A percentile compares a stretch with the other conserved stretches of the same genome.
Conservation (phyloP, 1,284 basidiomycete genomes). For the Trametes pubescens region DNA sequence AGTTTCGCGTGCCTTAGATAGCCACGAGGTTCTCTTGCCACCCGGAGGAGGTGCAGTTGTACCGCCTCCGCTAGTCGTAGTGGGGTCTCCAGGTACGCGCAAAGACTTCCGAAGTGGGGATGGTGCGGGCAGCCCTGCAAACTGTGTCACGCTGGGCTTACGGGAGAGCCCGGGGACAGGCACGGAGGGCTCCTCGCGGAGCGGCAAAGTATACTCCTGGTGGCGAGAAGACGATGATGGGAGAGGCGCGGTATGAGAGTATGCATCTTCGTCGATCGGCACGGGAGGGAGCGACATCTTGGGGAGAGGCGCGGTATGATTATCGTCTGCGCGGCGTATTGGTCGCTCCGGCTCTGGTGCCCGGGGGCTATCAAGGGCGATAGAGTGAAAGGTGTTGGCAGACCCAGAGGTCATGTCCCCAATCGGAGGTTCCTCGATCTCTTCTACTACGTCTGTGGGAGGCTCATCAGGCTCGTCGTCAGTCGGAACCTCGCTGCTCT, state of each 20-base stretch:
- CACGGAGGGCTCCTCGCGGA: slow-evolving; percentile 36
- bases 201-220: slow-evolving; percentile 39
- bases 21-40: slow-evolving; percentile 79
- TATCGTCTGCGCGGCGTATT: slow-evolving; percentile 13
- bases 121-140: slow-evolving; percentile 69
- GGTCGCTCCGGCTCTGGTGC: slow-evolving; percentile 15
- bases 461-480: slow-evolving; percentile 7
- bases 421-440: slow-evolving; percentile 21
- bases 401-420: slow-evolving; percentile 30
- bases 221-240: slow-evolving; percentile 33
- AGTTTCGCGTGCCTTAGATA: slow-evolving; percentile 76
- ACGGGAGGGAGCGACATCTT: slow-evolving; percentile 28
- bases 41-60: slow-evolving; percentile 52
- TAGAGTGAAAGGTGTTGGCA: slow-evolving; percentile 48
- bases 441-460: slow-evolving; percentile 1
- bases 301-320: slow-evolving; percentile 30
- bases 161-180: slow-evolving; percentile 37
- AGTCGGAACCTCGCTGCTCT: slow-evolving; percentile 3
- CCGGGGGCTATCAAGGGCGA: slow-evolving; percentile 46
- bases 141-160: slow-evolving; percentile 49
- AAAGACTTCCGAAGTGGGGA: slow-evolving; percentile 74
- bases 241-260: slow-evolving; percentile 41
- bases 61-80: slow-evolving; percentile 46
- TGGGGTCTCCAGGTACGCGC: slow-evolving; percentile 56
- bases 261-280: slow-evolving; percentile 23